Conservation (phyloP, 1,139 yeast species). For the Yamadazyma spencermartinsiae region DNA sequence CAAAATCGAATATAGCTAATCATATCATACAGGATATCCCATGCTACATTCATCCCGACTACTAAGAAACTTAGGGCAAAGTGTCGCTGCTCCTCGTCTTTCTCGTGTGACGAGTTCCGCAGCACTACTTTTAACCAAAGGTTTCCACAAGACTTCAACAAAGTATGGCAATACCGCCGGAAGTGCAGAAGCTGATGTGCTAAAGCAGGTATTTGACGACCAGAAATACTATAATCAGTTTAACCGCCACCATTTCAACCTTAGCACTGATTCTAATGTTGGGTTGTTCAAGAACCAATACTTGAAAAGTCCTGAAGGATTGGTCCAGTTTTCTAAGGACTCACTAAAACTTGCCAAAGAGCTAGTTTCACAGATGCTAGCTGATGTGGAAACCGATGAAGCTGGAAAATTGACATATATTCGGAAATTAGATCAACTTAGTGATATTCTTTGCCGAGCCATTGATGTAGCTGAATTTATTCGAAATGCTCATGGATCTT, state of each 20-base stretch:
- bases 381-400: constrained; percentile 37
- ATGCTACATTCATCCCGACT: neutral
- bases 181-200: neutral
- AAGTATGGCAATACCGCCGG: neutral
- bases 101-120: neutral
- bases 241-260: constrained; percentile 20
- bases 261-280: constrained; percentile 14
- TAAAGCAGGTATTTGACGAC: constrained; percentile 44
- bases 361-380: constrained; percentile 56
- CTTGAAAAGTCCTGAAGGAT: constrained; percentile 68
- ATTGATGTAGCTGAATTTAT: constrained; percentile 94
- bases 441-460: constrained; percentile 88
- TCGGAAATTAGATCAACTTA: constrained; percentile 72
- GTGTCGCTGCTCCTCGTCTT: too few relatives aligned
- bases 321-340: constrained; percentile 62
- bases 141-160: neutral
- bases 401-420: constrained; percentile 57
- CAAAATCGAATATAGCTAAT: too few relatives aligned
- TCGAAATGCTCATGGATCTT: constrained; percentile 82
- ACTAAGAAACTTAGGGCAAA: neutral
- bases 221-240: constrained; percentile 40
- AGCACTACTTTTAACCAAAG: neutral
- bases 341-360: constrained; percentile 65
- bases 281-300: constrained; percentile 79
- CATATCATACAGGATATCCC: too few relatives aligned